phyloP scores from a whole-genome alignment of 2,329 filamentous ascomycete genomes.

The Penicillium sumatraense region DNA sequence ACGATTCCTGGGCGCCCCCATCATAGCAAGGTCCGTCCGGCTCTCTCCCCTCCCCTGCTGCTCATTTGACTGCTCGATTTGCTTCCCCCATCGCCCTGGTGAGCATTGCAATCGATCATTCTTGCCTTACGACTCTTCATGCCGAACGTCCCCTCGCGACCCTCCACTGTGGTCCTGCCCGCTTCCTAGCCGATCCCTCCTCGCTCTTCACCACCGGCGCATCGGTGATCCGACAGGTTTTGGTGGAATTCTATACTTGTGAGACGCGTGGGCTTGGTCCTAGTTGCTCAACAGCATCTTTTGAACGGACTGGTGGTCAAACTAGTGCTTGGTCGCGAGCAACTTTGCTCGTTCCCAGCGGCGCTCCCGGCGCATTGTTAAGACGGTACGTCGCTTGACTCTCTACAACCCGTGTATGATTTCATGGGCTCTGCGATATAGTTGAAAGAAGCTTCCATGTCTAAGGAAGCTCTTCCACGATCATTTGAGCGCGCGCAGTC shows the following conservation, averaged over 20 bases:
- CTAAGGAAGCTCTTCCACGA: slow-evolving; percentile 3
- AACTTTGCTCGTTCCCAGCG: slow-evolving; percentile 34
- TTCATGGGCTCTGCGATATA: slow-evolving; percentile 1
- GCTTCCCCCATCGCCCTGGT: slow-evolving; percentile 18
- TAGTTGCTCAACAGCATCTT: slow-evolving; percentile 3
- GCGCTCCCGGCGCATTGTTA: slow-evolving; percentile 43
- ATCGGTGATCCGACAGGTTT: slow-evolving; percentile 19
- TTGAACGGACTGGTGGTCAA: slow-evolving; percentile 32
- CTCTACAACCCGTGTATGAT: slow-evolving; percentile 15
- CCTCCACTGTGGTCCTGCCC: slow-evolving; percentile 38
- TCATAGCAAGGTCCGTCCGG: slow-evolving; percentile 25
- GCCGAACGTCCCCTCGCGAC: slow-evolving; percentile 37
- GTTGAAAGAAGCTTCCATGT: neutral
- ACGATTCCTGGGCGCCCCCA: slow-evolving; percentile 15
- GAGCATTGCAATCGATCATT: slow-evolving; percentile 16
- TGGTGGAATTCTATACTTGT: slow-evolving; percentile 10
- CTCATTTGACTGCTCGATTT: slow-evolving; percentile 13
- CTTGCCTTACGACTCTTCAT: slow-evolving; percentile 30
- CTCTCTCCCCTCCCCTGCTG: slow-evolving; percentile 18
- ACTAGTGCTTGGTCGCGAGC: slow-evolving; percentile 40
- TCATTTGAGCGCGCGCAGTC: slow-evolving; percentile 27
- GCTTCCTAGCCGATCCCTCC: slow-evolving; percentile 37
- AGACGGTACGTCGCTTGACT: slow-evolving; percentile 39
- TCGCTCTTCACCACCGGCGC: slow-evolving; percentile 28
- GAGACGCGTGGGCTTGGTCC: slow-evolving; percentile 18